phyloP scores from a whole-genome alignment of 2,329 filamentous ascomycete species.

The Mycocentrospora acerina region DNA sequence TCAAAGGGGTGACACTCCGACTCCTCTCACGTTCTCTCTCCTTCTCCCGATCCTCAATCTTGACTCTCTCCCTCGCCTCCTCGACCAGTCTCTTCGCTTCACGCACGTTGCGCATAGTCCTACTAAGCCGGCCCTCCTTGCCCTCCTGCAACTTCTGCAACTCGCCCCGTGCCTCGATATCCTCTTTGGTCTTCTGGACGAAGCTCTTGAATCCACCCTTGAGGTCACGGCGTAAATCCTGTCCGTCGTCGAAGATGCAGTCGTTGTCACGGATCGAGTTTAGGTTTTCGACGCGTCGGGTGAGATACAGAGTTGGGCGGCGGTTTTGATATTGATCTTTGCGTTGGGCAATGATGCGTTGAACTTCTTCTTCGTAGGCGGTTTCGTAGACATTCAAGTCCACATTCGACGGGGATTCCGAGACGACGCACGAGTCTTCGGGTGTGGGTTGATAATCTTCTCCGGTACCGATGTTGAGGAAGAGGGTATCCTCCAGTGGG shows the following conservation, averaged over 20 bases:
- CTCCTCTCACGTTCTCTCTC: constrained; percentile 23
- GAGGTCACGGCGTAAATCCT: constrained; percentile 26
- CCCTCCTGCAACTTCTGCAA: constrained; percentile 37
- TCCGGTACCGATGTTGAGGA: constrained; percentile 75
- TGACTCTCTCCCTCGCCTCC: constrained; percentile 34
- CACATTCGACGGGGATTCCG: constrained; percentile 80
- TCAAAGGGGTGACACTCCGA: constrained; percentile 27
- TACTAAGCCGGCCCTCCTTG: constrained; percentile 34
- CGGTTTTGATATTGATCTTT: constrained; percentile 40
- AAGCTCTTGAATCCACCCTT: constrained; percentile 39
- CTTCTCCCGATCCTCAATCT: constrained; percentile 31
- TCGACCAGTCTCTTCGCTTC: constrained; percentile 38
- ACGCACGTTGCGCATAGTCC: constrained; percentile 34
- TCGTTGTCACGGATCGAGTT: constrained; percentile 40
- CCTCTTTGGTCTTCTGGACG: constrained; percentile 38
- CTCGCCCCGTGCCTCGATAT: constrained; percentile 34
- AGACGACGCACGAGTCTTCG: constrained; percentile 57
- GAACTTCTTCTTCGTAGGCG: constrained; percentile 81
- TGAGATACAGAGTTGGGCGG: constrained; percentile 59
- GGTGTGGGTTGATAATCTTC: constrained; percentile 43
- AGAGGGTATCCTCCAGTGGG: constrained; percentile 64
- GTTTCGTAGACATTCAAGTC: constrained; percentile 88
- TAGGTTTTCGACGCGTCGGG: constrained; percentile 50
- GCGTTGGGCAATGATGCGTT: constrained; percentile 61
- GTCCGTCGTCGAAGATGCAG: constrained; percentile 33